Percentiles rank a stretch among this genome's conserved stretches.
Evolutionary conservation across 768 basidiomycete genomes (phyloP).

Genomic region (Cubamyces sp.): DNA sequence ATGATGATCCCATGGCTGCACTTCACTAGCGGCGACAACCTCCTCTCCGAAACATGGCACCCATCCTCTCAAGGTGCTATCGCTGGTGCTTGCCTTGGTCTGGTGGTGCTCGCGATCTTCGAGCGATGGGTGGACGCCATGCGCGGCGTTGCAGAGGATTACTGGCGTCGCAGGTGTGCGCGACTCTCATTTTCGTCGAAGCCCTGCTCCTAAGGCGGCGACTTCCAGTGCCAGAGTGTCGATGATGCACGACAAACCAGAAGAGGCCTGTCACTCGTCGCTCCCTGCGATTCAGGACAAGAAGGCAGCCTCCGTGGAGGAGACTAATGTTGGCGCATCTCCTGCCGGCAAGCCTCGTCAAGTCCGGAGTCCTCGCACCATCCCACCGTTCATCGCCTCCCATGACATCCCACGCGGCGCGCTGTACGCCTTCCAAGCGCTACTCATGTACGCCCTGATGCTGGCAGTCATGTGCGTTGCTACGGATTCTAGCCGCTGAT

Average conservation of each 20-base stretch:
- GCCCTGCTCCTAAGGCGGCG: neutral
- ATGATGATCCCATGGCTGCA: conserved; percentile 73
- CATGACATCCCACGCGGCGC: conserved; percentile 76
- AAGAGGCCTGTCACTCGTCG: neutral
- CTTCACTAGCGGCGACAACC: conserved; percentile 63
- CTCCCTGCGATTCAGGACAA: neutral
- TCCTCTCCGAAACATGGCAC: conserved; percentile 69
- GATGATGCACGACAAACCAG: neutral
- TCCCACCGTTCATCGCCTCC: conserved; percentile 64
- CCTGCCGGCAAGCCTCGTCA: neutral
- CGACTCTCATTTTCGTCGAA: neutral
- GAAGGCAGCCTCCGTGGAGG: conserved; percentile 16
- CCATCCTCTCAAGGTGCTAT: conserved; percentile 73
- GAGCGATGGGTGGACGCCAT: conserved; percentile 71
- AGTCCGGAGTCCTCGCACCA: conserved; percentile 38
- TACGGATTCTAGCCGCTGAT: neutral
- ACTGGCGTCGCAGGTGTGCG: conserved; percentile 63
- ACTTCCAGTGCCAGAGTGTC: neutral
- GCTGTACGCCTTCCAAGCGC: conserved; percentile 63
- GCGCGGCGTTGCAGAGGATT: conserved; percentile 52
- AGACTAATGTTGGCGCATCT: conserved; percentile 18
- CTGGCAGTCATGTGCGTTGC: conserved; percentile 72
- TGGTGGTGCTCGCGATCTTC: conserved; percentile 67
- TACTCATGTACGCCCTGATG: conserved; percentile 76
- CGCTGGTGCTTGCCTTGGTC: conserved; percentile 72